These are phyloP conservation scores for Ogataea methylovora DNA, from an alignment of 805 yeast genomes.

Conservation along the genomic window DNA sequence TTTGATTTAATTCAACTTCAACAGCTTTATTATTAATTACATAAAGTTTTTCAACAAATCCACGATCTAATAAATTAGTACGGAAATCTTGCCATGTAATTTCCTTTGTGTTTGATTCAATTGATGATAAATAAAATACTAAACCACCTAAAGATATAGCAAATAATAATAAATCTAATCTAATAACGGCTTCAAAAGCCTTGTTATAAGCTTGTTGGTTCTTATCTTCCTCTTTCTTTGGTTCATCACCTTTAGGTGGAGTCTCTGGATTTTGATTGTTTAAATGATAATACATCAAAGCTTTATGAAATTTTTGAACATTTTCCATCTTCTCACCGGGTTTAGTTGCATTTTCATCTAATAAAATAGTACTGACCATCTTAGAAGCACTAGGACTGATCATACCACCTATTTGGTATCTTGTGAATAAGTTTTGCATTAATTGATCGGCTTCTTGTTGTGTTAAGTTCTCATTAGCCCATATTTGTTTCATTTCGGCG, in stretches of 20 bases:
- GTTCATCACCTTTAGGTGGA: neutral
- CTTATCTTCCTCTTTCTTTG: neutral
- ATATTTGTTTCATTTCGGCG: conserved; percentile 16
- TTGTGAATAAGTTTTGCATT: conserved; percentile 14
- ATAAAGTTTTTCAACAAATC: conserved; percentile 63
- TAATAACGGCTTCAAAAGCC: neutral
- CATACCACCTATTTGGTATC: conserved; percentile 24
- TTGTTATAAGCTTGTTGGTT: neutral
- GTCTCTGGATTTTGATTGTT: conserved; percentile 6
- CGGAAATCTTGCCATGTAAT: conserved; percentile 67
- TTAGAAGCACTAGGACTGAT: conserved; percentile 21
- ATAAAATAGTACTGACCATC: conserved; percentile 18
- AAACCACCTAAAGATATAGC: conserved; percentile 13
- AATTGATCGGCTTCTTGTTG: conserved; percentile 9
- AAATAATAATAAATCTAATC: conserved; percentile 7
- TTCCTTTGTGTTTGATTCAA: conserved; percentile 20
- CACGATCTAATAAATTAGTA: conserved; percentile 67
- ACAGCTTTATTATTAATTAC: conserved; percentile 72
- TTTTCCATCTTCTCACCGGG: conserved; percentile 24
- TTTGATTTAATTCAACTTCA: conserved; percentile 52
- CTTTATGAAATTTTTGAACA: conserved; percentile 23
- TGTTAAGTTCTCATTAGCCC: conserved; percentile 15
- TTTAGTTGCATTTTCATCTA: conserved; percentile 13
- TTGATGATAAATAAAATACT: conserved; percentile 9
- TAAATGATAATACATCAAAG: conserved; percentile 22